Evolutionary conservation across 306 rosid genomes (phyloP).

Genomic region (Albizia julibrissin): DNA sequence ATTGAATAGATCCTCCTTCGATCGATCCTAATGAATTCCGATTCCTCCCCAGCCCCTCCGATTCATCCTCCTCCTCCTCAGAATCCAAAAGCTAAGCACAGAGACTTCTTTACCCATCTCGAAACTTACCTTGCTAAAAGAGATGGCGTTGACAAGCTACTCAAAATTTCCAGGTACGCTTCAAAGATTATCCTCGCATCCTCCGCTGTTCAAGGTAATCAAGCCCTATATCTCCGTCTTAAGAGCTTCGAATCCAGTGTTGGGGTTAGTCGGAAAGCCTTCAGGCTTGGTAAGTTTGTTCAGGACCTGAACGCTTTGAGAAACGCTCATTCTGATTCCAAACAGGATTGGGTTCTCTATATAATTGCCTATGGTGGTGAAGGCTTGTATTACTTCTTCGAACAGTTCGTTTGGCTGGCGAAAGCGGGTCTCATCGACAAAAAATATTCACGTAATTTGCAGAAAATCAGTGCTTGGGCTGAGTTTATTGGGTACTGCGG

Average conservation of each 20-base stretch:
- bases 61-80: background rate
- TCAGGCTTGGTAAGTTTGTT: slow-evolving; percentile 85
- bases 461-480: slow-evolving; percentile 23
- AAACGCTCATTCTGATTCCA: slow-evolving; percentile 45
- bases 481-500: slow-evolving; percentile 4
- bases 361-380: slow-evolving; percentile 80
- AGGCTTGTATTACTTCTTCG: slow-evolving; percentile 75
- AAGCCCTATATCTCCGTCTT: slow-evolving; percentile 56
- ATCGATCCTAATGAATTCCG: slow-evolving; percentile 46
- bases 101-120: slow-evolving; percentile 67
- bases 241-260: slow-evolving; percentile 84
- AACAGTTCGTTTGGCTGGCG: slow-evolving; percentile 83
- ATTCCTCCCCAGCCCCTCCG: slow-evolving; percentile 30
- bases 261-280: slow-evolving; percentile 88
- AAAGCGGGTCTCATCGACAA: slow-evolving; percentile 50
- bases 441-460: slow-evolving; percentile 2
- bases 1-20: background rate
- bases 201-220: slow-evolving; percentile 50
- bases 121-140: slow-evolving; percentile 85
- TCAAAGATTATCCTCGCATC: slow-evolving; percentile 73
- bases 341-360: slow-evolving; percentile 32
- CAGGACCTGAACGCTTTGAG: slow-evolving; percentile 80
- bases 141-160: slow-evolving; percentile 95
- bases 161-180: slow-evolving; percentile 81
- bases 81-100: slow-evolving; percentile 38